Percentiles rank a stretch among this genome's conserved stretches.
Evolutionary conservation across 1,139 yeast genomes (phyloP).

Genomic region (Hemisphaericaspora xylanilytica): DNA sequence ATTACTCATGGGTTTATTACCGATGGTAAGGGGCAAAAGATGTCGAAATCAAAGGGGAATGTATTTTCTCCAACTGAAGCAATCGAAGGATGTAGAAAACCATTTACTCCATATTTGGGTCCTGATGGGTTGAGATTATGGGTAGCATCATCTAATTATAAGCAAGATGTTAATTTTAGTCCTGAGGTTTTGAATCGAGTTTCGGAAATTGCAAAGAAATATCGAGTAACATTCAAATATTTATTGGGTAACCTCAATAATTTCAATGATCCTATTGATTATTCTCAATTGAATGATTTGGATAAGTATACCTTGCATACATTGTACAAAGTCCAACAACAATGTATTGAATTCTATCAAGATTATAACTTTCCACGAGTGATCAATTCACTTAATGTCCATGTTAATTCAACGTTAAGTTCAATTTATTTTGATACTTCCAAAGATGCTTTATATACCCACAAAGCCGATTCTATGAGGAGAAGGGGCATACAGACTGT

Average conservation of each 20-base stretch:
- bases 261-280: conserved; percentile 22
- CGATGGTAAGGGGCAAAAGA: conserved; percentile 81
- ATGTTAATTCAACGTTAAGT: conserved; percentile 73
- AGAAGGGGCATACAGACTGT: conserved; percentile 75
- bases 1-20: conserved; percentile 93
- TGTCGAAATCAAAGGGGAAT: conserved; percentile 94
- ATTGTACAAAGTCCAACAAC: conserved; percentile 46
- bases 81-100: conserved; percentile 62
- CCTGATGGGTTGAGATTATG: conserved; percentile 89
- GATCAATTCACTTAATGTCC: conserved; percentile 60
- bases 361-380: conserved; percentile 67
- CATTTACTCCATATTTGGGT: conserved; percentile 67
- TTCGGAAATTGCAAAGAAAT: conserved; percentile 74
- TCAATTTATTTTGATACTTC: conserved; percentile 83
- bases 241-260: conserved; percentile 68
- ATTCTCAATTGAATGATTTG: conserved; percentile 47
- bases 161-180: conserved; percentile 75
- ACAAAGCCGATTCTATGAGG: conserved; percentile 41
- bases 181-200: conserved; percentile 72
- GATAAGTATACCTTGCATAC: conserved; percentile 66
- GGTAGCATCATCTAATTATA: conserved; percentile 87
- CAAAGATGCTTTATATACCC: conserved; percentile 85
- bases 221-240: conserved; percentile 78
- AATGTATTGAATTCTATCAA: conserved; percentile 47
- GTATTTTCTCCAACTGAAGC: conserved; percentile 67